phyloP scores from a whole-genome alignment of 2,329 filamentous ascomycete species.

The Ceratocystis colombiana region DNA sequence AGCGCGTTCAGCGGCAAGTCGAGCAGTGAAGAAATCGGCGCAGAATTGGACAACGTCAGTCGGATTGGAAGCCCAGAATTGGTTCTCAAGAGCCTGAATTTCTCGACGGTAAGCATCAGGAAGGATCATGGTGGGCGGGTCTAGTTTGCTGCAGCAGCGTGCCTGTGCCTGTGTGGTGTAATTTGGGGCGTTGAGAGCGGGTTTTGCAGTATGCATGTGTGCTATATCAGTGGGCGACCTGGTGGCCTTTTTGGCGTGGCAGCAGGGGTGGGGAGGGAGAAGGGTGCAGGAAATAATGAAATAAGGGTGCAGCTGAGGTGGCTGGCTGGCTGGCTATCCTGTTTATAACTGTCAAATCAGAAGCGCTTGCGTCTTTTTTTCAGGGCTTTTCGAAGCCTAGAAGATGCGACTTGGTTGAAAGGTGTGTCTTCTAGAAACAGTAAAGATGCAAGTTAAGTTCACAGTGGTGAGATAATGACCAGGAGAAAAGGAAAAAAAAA shows the following conservation, averaged over 20 bases:
- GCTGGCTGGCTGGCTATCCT: background rate
- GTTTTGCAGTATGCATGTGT: slow-evolving; percentile 15
- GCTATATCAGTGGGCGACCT: background rate
- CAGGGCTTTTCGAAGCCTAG: slow-evolving; percentile 8
- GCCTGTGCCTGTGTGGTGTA: slow-evolving; percentile 14
- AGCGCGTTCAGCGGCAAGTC: slow-evolving; percentile 55
- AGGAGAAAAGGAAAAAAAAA: slow-evolving; percentile 6
- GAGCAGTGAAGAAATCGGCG: slow-evolving; percentile 56
- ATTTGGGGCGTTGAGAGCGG: slow-evolving; percentile 11
- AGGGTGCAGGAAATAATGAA: slow-evolving; percentile 10
- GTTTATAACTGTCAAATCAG: slow-evolving; percentile 4
- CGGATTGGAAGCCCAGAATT: slow-evolving; percentile 49
- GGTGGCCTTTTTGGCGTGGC: background rate
- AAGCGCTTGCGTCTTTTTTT: slow-evolving; percentile 14
- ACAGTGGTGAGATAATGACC: background rate
- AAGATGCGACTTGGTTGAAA: slow-evolving; percentile 3
- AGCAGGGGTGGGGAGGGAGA: slow-evolving; percentile 13
- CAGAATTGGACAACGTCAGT: slow-evolving; percentile 60
- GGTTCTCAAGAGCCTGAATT: slow-evolving; percentile 52
- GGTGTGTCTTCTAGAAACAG: slow-evolving; percentile 17
- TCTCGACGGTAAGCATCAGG: slow-evolving; percentile 50
- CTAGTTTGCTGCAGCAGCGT: slow-evolving; percentile 3
- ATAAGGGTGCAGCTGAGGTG: slow-evolving; percentile 11
- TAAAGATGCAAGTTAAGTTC: slow-evolving; percentile 13
- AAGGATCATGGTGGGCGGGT: slow-evolving; percentile 35